phyloP scores from a whole-genome alignment of 805 yeast genomes.

The Saccharomyces cerevisiae region DNA sequence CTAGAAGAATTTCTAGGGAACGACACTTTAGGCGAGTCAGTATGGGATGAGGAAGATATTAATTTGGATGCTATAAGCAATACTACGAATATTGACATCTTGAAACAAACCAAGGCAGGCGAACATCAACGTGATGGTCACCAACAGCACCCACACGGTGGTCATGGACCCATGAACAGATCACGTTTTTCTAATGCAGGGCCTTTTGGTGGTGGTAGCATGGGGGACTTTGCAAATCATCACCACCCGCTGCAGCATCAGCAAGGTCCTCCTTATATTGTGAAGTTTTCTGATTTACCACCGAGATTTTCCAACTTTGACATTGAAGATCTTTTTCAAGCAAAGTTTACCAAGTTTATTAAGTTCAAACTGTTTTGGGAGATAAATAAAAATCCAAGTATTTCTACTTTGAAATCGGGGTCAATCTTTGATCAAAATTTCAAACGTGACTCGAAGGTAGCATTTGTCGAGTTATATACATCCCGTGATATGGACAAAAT shows the following conservation, averaged over 20 bases:
- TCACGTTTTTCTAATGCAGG: background rate
- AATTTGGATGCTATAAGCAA: slow-evolving; percentile 28
- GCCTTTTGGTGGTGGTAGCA: background rate
- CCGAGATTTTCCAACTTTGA: slow-evolving; percentile 41
- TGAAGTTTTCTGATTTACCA: slow-evolving; percentile 55
- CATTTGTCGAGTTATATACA: slow-evolving; percentile 42
- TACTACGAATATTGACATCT: slow-evolving; percentile 25
- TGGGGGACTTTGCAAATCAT: slow-evolving; percentile 1
- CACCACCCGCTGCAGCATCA: background rate
- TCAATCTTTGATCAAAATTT: slow-evolving; percentile 48
- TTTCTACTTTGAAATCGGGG: slow-evolving; percentile 48
- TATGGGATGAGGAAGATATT: slow-evolving; percentile 31
- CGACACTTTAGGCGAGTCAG: slow-evolving; percentile 32
- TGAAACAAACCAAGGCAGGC: slow-evolving; percentile 11
- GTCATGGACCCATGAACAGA: slow-evolving; percentile 4
- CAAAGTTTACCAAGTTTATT: slow-evolving; percentile 49
- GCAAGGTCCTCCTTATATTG: slow-evolving; percentile 51
- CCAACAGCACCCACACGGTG: slow-evolving; percentile 9
- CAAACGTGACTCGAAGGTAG: slow-evolving; percentile 42
- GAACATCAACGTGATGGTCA: slow-evolving; percentile 3
- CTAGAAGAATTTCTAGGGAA: slow-evolving; percentile 39
- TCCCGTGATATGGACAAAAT: slow-evolving; percentile 32
- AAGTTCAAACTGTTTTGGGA: slow-evolving; percentile 59
- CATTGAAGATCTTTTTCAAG: slow-evolving; percentile 51
- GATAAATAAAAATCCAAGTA: slow-evolving; percentile 52